Percentiles rank a stretch among this genome's conserved stretches.
phyloP scores from a whole-genome alignment of 2,329 filamentous ascomycete genomes.

The Chaetomiaceae sp. region DNA sequence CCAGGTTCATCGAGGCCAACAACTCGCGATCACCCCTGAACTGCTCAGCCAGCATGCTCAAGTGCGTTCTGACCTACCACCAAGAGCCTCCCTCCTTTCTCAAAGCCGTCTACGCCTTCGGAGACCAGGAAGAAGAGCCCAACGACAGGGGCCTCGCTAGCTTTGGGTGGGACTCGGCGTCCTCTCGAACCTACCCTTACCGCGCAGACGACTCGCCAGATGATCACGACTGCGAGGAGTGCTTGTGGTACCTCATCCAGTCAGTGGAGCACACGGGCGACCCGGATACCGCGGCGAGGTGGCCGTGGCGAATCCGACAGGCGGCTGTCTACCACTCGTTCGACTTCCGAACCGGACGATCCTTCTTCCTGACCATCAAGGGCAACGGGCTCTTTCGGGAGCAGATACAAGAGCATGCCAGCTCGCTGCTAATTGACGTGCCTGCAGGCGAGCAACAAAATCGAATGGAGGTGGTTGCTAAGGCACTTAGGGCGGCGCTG shows the following conservation, averaged over 20 bases:
- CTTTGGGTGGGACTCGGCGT: neutral
- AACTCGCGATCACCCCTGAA: neutral
- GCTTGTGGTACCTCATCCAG: neutral
- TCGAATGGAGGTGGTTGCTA: neutral
- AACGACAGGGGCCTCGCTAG: neutral
- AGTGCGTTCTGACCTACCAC: neutral
- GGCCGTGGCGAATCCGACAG: no score
- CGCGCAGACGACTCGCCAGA: neutral
- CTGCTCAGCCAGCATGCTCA: neutral
- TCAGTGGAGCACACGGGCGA: neutral
- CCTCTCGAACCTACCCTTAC: neutral
- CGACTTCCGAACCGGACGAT: neutral
- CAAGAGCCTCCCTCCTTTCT: neutral
- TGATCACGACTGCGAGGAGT: neutral
- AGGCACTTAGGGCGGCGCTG: neutral
- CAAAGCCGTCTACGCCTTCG: neutral
- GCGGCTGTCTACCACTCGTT: neutral
- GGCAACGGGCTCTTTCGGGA: neutral
- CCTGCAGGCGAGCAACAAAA: neutral
- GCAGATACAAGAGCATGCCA: neutral
- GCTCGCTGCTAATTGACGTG: neutral
- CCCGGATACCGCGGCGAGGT: neutral
- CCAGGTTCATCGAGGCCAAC: neutral
- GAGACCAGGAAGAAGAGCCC: neutral
- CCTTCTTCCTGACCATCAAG: neutral